Evolutionary conservation across 2,329 filamentous ascomycete genomes (phyloP), one percentile per base, ranked within the genome.

Genomic region (Coniella lustricola): DNA sequence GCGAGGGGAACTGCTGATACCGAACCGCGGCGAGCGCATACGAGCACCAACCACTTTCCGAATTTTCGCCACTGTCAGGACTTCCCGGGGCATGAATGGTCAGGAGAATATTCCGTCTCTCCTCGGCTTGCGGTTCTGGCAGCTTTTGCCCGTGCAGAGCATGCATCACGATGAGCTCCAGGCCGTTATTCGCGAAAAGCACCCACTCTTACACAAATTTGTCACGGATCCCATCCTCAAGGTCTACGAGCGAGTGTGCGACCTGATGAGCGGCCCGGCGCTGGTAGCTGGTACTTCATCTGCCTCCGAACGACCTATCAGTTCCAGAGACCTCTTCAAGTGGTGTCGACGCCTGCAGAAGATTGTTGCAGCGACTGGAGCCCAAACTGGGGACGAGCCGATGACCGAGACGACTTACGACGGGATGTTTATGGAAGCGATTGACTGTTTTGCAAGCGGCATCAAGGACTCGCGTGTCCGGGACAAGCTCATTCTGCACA

Each of bases 41-140:
- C 80, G 82, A 60, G 93, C 93, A 46, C 81, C 87, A 1, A 82
- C 82, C 58, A 88, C 86, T 1, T 99, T 98, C 64, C 84, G 87
- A 48, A 84, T 99, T 17, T 85, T 98, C 63, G 93, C 91, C 4
- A 97, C 91, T 0, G 85, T 96, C 56, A 83, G 91, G 54, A 93
- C 85, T 3, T 79, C 82, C 8, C 74, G 79, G 52, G 86, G 86
- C 31, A 73, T 70, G 74, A 84, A 75, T 71, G 88, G 75, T 9
- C 72, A 74, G 44, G 81, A 84, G 59, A 84, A 82, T 41, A 68
- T 84, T 14, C 85, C 87, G 3, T 79, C 77, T 44, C 81, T 95
- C 63, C 79, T 97, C 25, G 91, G 93, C 17, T 77, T 84, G 58
- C 82, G 91, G 42, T 82, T 97, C 50, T 99, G 94, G 94, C 81